phyloP scores from a whole-genome alignment of 768 basidiomycete species.

The Sporobolomyces roseus region DNA sequence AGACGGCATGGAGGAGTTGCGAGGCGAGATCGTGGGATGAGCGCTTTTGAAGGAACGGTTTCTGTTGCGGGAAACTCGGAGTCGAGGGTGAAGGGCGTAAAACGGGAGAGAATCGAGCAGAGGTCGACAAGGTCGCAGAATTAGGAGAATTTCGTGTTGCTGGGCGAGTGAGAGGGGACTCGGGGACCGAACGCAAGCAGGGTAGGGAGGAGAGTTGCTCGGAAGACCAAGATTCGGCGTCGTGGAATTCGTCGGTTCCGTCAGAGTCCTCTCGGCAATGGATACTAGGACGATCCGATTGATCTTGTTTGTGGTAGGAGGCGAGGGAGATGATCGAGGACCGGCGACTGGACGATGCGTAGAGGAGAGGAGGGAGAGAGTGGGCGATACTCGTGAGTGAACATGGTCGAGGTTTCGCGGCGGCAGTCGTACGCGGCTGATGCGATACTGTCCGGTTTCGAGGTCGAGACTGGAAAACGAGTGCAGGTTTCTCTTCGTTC shows the following conservation, averaged over 20 bases:
- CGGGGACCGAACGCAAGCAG: not conserved
- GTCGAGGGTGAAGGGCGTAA: too few species aligned
- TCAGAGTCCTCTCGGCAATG: constrained; percentile 1
- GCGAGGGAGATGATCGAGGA: not conserved
- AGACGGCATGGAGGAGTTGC: not conserved
- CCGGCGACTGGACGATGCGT: not conserved
- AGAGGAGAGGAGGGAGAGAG: constrained; percentile 9
- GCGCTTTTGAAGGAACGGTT: not conserved
- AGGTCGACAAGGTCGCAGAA: too few species aligned
- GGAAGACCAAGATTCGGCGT: not conserved
- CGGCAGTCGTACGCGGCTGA: not conserved
- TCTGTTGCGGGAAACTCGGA: not conserved
- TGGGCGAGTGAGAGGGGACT: too few species aligned
- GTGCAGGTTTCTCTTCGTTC: not conserved
- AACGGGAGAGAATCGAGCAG: too few species aligned
- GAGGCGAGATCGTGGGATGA: not conserved
- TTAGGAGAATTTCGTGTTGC: too few species aligned
- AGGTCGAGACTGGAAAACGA: constrained; percentile 4
- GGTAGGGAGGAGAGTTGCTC: not conserved
- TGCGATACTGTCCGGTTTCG: not conserved
- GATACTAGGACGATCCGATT: not conserved
- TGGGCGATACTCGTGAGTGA: constrained; percentile 1
- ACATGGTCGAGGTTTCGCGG: not conserved
- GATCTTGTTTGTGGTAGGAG: not conserved
- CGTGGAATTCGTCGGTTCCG: constrained; percentile 13